phyloP scores from a whole-genome alignment of 345 rosid species.

The Murraya paniculata region DNA sequence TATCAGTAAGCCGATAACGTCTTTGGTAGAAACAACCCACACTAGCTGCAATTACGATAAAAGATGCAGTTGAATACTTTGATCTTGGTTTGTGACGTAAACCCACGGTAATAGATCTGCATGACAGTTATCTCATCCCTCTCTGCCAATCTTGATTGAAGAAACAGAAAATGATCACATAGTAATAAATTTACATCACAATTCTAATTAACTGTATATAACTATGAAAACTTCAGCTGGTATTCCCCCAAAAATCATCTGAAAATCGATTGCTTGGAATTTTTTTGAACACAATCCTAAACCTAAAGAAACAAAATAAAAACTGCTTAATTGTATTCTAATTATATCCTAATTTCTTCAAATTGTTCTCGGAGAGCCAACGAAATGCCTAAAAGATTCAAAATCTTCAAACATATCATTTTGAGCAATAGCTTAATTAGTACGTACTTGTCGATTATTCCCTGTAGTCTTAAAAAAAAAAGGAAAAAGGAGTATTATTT shows the following conservation, averaged over 20 bases:
- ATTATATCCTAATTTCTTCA: not conserved
- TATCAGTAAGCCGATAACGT: slow-evolving; percentile 32
- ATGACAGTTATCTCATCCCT: slow-evolving; percentile 28
- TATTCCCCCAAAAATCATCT: too few species aligned
- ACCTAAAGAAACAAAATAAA: not conserved
- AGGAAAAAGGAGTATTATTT: not conserved
- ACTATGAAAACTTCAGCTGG: not conserved
- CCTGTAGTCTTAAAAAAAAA: not conserved
- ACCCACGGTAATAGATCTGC: slow-evolving; percentile 29
- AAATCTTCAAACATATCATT: not conserved
- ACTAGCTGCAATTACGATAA: slow-evolving; percentile 17
- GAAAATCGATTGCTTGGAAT: too few species aligned
- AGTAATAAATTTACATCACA: not conserved
- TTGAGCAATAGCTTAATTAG: not conserved
- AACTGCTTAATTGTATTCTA: not conserved
- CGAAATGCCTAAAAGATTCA: not conserved
- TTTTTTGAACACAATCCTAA: not conserved
- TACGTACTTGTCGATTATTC: not conserved
- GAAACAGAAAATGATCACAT: slow-evolving; percentile 11
- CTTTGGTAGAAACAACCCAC: slow-evolving; percentile 7
- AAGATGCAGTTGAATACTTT: slow-evolving; percentile 27
- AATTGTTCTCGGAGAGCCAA: not conserved
- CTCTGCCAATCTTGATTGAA: slow-evolving; percentile 14
- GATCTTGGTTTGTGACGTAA: slow-evolving; percentile 18
- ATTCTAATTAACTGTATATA: not conserved